Evolutionary conservation across 179 eudicot species (phyloP).

Genomic region (Amaranthus tricolor): DNA sequence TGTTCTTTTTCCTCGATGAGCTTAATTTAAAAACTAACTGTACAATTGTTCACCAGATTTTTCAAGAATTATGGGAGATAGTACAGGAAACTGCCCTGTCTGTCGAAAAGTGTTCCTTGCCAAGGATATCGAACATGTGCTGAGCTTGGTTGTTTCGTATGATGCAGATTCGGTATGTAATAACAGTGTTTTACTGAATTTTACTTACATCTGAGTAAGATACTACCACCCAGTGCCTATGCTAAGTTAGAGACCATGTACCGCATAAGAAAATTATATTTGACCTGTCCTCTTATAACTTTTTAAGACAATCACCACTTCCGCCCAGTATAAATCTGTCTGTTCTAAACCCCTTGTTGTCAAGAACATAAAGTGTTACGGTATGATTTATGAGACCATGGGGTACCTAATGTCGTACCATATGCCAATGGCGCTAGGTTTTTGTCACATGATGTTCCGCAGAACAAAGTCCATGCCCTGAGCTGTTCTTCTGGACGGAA

Average conservation of each 20-base stretch:
- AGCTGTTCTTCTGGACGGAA: too few relatives aligned
- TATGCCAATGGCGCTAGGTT: too few relatives aligned
- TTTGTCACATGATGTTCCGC: too few relatives aligned
- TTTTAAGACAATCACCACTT: too few relatives aligned
- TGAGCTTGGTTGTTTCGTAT: conserved; percentile 59
- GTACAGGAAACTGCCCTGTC: conserved; percentile 71
- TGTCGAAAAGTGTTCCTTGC: conserved; percentile 81
- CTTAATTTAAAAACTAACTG: conserved; percentile 1
- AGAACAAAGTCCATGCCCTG: too few relatives aligned
- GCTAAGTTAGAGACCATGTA: background rate
- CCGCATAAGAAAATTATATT: background rate
- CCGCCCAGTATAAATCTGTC: too few relatives aligned
- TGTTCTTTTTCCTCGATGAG: background rate
- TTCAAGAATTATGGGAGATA: conserved; percentile 38
- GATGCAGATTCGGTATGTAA: conserved; percentile 51
- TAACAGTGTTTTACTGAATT: background rate
- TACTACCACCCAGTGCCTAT: background rate
- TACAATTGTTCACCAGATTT: conserved; percentile 32
- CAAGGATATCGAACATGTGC: conserved; percentile 87
- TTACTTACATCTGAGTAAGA: conserved; percentile 7
- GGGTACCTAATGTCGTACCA: too few relatives aligned
- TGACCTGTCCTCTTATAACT: background rate
- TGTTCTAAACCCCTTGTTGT: too few relatives aligned
- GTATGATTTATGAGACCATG: too few relatives aligned
- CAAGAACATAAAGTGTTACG: too few relatives aligned